Evolutionary conservation across 2,329 filamentous ascomycete genomes (phyloP).

Genomic region (Botrytis byssoidea): DNA sequence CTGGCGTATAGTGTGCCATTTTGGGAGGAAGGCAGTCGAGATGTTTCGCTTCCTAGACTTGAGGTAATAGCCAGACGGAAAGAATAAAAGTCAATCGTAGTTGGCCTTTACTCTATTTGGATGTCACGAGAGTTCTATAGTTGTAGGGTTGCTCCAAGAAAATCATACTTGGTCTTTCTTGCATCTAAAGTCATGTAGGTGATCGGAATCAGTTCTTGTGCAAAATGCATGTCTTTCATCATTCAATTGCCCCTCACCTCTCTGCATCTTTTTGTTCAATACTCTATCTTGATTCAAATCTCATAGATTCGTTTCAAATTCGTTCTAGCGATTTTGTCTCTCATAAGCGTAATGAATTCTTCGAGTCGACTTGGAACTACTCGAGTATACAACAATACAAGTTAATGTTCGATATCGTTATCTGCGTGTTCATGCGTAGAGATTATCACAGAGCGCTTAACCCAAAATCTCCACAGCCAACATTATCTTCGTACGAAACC

Average conservation of each 20-base stretch:
- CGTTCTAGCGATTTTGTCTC: neutral
- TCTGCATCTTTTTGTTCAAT: neutral
- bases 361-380: neutral
- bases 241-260: neutral
- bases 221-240: neutral
- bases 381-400: neutral
- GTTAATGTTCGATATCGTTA: neutral
- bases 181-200: neutral
- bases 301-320: neutral
- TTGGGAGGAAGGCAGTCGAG: neutral
- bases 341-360: neutral
- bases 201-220: neutral
- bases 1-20: neutral
- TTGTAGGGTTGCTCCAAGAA: neutral
- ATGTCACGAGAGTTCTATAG: neutral
- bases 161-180: neutral
- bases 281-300: neutral
- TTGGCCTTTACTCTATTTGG: neutral
- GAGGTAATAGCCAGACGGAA: neutral
- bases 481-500: neutral
- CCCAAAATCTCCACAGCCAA: neutral
- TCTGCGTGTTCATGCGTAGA: neutral
- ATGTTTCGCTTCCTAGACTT: neutral
- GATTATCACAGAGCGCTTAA: neutral
- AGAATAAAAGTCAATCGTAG: neutral